A percentile compares a stretch with the other conserved stretches of the same genome.
Conservation (phyloP, 768 basidiomycete genomes). For the Paxillus ammoniavirescens region DNA sequence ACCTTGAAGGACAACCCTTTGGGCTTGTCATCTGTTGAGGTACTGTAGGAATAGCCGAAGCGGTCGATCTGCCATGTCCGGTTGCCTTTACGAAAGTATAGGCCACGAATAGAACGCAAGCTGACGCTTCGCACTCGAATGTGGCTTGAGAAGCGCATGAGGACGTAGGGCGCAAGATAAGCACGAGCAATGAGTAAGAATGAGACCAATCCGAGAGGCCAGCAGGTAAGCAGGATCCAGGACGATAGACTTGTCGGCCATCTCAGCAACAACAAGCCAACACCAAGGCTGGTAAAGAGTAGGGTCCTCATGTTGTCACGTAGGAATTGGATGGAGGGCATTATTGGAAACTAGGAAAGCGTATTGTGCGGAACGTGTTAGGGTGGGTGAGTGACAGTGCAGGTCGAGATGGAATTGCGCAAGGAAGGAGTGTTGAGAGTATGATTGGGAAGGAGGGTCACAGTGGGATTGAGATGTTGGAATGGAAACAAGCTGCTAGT, state of each 20-base stretch:
- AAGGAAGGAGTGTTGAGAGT: constrained; percentile 2
- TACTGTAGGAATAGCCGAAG: constrained; percentile 56
- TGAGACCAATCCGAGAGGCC: constrained; percentile 49
- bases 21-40: constrained; percentile 43
- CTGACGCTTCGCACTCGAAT: constrained; percentile 73
- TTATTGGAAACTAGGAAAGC: constrained; percentile 1
- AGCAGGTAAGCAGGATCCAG: constrained; percentile 44
- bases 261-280: constrained; percentile 10
- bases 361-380: neutral
- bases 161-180: constrained; percentile 63
- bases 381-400: neutral
- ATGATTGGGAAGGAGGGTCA: neutral
- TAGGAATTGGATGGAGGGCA: constrained; percentile 3
- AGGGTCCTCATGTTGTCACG: constrained; percentile 1
- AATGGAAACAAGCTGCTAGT: neutral
- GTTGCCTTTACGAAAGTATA: constrained; percentile 60
- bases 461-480: neutral
- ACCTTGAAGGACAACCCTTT: constrained; percentile 63
- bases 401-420: neutral
- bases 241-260: constrained; percentile 28
- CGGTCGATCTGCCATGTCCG: constrained; percentile 65
- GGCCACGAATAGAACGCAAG: constrained; percentile 72
- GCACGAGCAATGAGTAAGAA: constrained; percentile 62
- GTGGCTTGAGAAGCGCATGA: constrained; percentile 55
- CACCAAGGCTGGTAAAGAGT: constrained; percentile 10